phyloP scores from a whole-genome alignment of 73 alveolate genomes.

The Breviolum minutum region DNA sequence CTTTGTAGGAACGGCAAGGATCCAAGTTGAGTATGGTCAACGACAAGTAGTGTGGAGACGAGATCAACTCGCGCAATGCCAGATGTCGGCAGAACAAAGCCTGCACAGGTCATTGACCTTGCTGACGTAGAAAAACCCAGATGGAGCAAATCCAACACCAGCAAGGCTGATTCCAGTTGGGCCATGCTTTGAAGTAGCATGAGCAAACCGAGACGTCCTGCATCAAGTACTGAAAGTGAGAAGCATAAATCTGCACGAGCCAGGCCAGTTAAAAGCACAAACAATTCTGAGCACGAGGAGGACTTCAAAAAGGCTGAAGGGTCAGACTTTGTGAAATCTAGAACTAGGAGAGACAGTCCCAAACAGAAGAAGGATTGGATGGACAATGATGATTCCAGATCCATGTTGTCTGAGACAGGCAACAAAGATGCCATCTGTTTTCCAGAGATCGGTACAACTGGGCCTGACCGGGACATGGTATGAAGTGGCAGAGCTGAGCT shows the following conservation, averaged over 20 bases:
- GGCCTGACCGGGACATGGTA: not conserved
- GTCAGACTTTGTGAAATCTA: not conserved
- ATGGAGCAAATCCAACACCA: not conserved
- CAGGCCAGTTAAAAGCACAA: not conserved
- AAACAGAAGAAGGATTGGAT: not conserved
- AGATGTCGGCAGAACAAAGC: not conserved
- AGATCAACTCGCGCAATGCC: not conserved
- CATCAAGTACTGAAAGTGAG: not conserved
- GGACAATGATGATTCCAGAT: not conserved
- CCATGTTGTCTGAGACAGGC: not conserved
- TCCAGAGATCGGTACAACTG: not conserved
- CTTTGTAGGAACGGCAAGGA: not conserved
- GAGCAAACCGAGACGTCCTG: not conserved
- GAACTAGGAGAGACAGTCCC: not conserved
- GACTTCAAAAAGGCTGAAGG: not conserved
- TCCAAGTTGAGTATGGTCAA: not conserved
- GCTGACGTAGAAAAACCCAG: not conserved
- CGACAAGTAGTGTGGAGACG: not conserved
- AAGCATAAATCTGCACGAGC: not conserved
- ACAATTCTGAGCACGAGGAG: not conserved
- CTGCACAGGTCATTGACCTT: not conserved
- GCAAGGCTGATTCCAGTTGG: not conserved
- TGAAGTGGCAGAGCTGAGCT: not conserved
- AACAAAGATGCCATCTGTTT: not conserved
- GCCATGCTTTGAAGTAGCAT: not conserved